Percentiles rank a stretch among this genome's conserved stretches.
Conservation (phyloP, 306 rosid genomes). For the Hippophae rhamnoides region DNA sequence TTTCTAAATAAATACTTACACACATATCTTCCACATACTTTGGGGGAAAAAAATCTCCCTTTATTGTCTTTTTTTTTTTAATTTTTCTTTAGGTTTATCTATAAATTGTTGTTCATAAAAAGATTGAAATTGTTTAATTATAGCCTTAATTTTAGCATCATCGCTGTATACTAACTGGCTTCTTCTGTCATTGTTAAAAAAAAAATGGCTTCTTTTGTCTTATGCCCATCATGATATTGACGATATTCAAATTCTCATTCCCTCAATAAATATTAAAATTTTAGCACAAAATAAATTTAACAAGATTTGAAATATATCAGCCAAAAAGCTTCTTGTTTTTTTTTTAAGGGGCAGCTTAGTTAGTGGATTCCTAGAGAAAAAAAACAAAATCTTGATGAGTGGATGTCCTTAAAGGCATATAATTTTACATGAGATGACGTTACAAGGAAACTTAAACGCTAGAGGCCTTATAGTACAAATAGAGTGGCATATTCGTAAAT, state of each 20-base stretch:
- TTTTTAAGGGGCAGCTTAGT: no score
- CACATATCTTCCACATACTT: no score
- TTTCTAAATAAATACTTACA: no score
- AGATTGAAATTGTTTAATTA: background rate
- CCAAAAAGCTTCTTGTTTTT: no score
- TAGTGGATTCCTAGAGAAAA: background rate
- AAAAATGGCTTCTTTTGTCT: no score
- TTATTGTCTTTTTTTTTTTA: no score
- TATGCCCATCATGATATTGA: background rate
- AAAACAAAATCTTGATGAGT: slow-evolving; percentile 16
- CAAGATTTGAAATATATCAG: background rate
- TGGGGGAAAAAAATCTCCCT: no score
- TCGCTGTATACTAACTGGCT: slow-evolving; percentile 26
- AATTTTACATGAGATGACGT: background rate
- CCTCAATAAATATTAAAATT: background rate
- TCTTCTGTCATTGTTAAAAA: background rate
- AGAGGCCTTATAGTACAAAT: slow-evolving; percentile 9
- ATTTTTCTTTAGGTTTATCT: no score
- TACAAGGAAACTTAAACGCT: slow-evolving; percentile 14
- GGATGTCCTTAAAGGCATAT: slow-evolving; percentile 19
- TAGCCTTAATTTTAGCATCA: slow-evolving; percentile 3
- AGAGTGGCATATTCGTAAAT: slow-evolving; percentile 54
- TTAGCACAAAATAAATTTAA: background rate
- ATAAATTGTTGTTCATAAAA: background rate
- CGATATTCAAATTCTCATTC: background rate